phyloP scores from a whole-genome alignment of 768 basidiomycete genomes.

The Lactifluus volemus region DNA sequence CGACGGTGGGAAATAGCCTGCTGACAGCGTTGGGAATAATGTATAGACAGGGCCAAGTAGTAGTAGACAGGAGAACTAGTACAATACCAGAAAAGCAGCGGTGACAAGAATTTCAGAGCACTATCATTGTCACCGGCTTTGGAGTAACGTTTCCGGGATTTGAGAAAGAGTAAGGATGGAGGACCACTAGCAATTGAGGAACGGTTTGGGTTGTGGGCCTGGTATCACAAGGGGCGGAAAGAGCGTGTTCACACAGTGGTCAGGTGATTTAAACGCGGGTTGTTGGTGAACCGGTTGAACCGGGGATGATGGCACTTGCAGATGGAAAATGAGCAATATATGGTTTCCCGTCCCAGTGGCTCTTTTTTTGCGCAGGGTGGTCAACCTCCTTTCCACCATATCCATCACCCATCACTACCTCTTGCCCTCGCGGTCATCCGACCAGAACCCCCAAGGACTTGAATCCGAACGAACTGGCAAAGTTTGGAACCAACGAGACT shows the following conservation, averaged over 20 bases:
- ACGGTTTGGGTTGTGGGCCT: neutral
- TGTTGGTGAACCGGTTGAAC: no score
- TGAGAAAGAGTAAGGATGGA: neutral
- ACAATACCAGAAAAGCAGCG: neutral
- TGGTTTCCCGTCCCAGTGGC: conserved; percentile 52
- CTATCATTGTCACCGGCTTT: neutral
- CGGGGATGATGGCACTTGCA: neutral
- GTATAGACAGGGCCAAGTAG: neutral
- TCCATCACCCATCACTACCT: conserved; percentile 63
- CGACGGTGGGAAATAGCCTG: neutral
- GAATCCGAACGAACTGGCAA: neutral
- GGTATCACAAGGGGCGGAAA: neutral
- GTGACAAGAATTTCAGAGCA: neutral
- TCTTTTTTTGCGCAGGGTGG: conserved; percentile 52
- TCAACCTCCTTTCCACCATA: conserved; percentile 59
- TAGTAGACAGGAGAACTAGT: neutral
- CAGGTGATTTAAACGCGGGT: neutral
- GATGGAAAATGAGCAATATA: conserved; percentile 34
- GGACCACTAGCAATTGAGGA: neutral
- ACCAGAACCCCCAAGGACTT: conserved; percentile 4
- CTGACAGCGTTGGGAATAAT: neutral
- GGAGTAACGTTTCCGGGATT: neutral
- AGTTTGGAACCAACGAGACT: neutral
- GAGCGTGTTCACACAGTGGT: neutral
- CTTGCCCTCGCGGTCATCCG: conserved; percentile 23